phyloP scores from a whole-genome alignment of 164 flowering plant genomes.

The Dillenia suffruticosa region DNA sequence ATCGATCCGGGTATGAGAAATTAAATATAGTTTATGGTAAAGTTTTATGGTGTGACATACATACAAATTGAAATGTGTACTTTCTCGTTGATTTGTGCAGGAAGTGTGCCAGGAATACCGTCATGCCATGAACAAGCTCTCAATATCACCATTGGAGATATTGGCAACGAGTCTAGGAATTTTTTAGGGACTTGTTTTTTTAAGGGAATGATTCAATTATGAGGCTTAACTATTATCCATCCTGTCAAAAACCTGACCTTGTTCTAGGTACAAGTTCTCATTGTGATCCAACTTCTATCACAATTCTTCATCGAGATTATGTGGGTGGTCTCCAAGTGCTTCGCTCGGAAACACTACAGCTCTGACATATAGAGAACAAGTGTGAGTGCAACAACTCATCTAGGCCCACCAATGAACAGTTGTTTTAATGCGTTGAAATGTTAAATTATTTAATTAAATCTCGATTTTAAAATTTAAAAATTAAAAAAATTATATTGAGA shows the following conservation, averaged over 20 bases:
- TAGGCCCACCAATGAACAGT: too few species aligned
- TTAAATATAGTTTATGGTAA: not conserved
- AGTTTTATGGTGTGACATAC: not conserved
- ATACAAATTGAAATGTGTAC: not conserved
- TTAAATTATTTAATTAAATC: too few species aligned
- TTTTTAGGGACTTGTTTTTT: slow-evolving; percentile 24
- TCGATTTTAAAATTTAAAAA: too few species aligned
- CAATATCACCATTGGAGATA: slow-evolving; percentile 73
- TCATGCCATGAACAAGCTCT: slow-evolving; percentile 60
- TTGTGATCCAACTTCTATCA: not conserved
- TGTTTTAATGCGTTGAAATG: too few species aligned
- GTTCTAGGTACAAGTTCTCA: not conserved
- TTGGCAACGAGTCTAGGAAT: slow-evolving; percentile 66
- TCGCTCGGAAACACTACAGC: too few species aligned
- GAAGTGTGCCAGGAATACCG: slow-evolving; percentile 67
- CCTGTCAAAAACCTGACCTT: not conserved
- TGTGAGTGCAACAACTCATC: too few species aligned
- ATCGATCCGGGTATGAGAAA: slow-evolving; percentile 43
- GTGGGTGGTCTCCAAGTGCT: too few species aligned
- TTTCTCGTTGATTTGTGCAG: slow-evolving; percentile 22
- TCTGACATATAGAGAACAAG: too few species aligned
- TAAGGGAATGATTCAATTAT: not conserved
- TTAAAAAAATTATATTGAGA: too few species aligned
- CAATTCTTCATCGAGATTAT: not conserved
- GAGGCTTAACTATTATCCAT: slow-evolving; percentile 1